Conservation (phyloP, 192 early-diverging fungal species). For the Podila clonocystis region DNA sequence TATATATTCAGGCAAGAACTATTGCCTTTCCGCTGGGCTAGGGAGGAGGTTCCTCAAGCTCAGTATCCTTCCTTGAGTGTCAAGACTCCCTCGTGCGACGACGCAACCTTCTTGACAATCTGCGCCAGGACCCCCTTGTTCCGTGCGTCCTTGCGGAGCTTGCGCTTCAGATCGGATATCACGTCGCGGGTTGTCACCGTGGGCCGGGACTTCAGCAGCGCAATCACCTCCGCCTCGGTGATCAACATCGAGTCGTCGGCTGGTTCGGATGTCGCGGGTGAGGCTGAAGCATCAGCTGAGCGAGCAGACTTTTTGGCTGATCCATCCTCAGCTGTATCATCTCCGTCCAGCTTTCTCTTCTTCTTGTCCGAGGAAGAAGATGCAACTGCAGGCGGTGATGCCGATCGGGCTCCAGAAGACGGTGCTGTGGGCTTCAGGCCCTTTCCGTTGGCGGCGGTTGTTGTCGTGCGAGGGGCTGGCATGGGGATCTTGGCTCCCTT, state of each 20-base stretch:
- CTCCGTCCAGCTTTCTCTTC: constrained; percentile 19
- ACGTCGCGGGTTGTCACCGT: constrained; percentile 72
- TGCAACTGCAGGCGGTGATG: constrained; percentile 21
- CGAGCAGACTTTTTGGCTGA: constrained; percentile 20
- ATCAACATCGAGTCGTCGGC: constrained; percentile 55
- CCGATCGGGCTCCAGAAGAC: background rate
- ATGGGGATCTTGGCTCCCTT: constrained; percentile 17
- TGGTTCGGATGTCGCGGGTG: background rate
- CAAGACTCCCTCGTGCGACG: constrained; percentile 24
- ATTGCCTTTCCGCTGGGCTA: too few relatives aligned
- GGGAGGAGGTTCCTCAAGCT: background rate
- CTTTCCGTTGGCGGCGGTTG: background rate
- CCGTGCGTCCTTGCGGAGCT: constrained; percentile 62
- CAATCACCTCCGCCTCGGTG: constrained; percentile 74
- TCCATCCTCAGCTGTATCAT: constrained; percentile 17
- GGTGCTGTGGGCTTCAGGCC: constrained; percentile 1
- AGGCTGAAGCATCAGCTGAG: background rate
- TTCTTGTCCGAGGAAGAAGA: constrained; percentile 13
- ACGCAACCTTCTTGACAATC: constrained; percentile 59
- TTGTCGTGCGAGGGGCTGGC: constrained; percentile 44
- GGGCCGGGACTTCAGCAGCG: constrained; percentile 62
- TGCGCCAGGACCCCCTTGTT: constrained; percentile 58
- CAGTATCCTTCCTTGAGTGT: constrained; percentile 26
- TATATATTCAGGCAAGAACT: background rate
- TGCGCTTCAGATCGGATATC: constrained; percentile 67